phyloP scores from a whole-genome alignment of 495 filamentous ascomycete genomes.

The Penicillium malachiteum region DNA sequence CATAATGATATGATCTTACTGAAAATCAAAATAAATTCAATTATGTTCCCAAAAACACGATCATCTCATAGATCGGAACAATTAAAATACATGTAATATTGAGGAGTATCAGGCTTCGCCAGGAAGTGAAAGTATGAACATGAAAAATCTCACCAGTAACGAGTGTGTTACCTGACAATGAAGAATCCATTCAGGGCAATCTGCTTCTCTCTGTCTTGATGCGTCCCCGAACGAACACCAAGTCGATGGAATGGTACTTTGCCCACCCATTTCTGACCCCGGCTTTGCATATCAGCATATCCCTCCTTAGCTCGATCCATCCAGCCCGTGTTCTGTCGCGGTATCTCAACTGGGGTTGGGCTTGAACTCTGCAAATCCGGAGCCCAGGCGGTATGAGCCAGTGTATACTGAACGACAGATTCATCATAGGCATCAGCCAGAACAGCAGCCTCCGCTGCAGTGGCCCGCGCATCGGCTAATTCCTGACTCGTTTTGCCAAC shows the following conservation, averaged over 20 bases:
- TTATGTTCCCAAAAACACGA: no score
- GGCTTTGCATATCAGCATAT: constrained; percentile 36
- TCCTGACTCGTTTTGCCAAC: constrained; percentile 23
- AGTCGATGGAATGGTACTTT: constrained; percentile 53
- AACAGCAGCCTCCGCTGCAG: constrained; percentile 37
- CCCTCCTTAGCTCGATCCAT: constrained; percentile 34
- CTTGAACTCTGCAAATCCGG: constrained; percentile 27
- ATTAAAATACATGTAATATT: not conserved
- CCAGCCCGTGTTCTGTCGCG: constrained; percentile 27
- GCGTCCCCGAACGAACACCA: constrained; percentile 54
- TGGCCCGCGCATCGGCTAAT: constrained; percentile 29
- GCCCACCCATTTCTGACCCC: constrained; percentile 50
- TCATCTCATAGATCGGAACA: not conserved
- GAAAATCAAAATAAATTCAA: not conserved
- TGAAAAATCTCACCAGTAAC: not conserved
- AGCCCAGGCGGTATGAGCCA: constrained; percentile 56
- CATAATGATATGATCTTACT: not conserved
- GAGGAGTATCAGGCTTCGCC: not conserved
- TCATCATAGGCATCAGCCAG: constrained; percentile 50
- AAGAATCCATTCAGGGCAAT: constrained; percentile 40
- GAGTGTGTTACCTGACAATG: constrained; percentile 27
- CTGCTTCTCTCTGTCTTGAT: constrained; percentile 45
- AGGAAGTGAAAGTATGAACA: not conserved
- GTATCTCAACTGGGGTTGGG: constrained; percentile 6
- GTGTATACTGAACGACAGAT: constrained; percentile 44